phyloP scores from a whole-genome alignment of 2,329 filamentous ascomycete species.

The Aspergillus arachidicola region DNA sequence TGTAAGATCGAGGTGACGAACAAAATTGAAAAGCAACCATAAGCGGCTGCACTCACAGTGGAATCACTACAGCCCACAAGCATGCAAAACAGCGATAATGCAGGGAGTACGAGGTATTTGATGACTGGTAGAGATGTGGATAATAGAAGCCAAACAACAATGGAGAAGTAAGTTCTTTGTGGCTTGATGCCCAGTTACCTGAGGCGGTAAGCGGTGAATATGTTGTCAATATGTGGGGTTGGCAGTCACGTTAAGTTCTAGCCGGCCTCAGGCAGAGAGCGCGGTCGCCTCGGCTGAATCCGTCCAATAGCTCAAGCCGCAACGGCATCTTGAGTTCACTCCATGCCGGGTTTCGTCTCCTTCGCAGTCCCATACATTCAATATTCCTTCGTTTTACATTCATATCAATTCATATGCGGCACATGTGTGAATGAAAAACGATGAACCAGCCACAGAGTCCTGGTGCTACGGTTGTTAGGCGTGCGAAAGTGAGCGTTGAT shows the following conservation, averaged over 20 bases:
- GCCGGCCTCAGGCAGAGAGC: neutral
- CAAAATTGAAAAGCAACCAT: neutral
- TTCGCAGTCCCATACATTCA: neutral
- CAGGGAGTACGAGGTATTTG: too few relatives aligned
- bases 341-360: neutral
- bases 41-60: neutral
- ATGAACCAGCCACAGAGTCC: neutral
- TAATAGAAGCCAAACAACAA: neutral
- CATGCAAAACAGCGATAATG: neutral
- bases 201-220: neutral
- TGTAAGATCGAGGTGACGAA: neutral
- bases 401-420: neutral
- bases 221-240: neutral
- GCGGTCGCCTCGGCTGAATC: neutral
- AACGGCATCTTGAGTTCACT: neutral
- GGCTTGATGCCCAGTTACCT: neutral
- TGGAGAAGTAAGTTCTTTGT: neutral
- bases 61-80: neutral
- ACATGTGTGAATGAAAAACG: neutral
- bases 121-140: neutral
- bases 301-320: neutral
- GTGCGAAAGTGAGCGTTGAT: slow-evolving; percentile 2
- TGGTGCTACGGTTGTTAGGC: neutral
- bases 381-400: neutral
- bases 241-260: neutral